phyloP scores from a whole-genome alignment of 768 basidiomycete species.

The Galerina sulciceps region DNA sequence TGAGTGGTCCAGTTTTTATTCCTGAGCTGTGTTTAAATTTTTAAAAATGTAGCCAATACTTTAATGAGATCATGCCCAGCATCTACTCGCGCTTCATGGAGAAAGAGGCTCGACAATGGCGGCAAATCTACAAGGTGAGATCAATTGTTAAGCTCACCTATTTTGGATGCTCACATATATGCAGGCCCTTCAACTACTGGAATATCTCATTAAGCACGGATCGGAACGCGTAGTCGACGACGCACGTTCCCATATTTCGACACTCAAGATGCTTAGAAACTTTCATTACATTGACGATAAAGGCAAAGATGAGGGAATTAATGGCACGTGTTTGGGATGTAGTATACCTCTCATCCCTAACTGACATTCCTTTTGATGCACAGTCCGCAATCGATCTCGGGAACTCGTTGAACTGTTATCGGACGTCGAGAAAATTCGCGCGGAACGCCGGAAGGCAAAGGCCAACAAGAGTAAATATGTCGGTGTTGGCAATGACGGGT shows the following conservation, averaged over 20 bases:
- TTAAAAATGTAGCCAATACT: conserved; percentile 73
- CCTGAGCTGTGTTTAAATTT: conserved; percentile 4
- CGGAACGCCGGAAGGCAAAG: conserved; percentile 92
- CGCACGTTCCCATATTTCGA: conserved; percentile 91
- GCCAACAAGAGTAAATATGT: conserved; percentile 86
- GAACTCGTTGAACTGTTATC: conserved; percentile 91
- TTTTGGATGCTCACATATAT: not conserved
- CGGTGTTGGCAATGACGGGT: conserved; percentile 84
- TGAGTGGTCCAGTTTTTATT: conserved; percentile 41
- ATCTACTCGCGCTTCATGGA: conserved; percentile 97
- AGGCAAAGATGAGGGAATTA: conserved; percentile 97
- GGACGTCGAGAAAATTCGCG: conserved; percentile 89
- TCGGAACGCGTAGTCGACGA: conserved; percentile 98
- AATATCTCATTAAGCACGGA: conserved; percentile 96
- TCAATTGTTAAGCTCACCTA: not conserved
- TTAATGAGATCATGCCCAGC: conserved; percentile 99
- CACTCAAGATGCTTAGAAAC: conserved; percentile 95
- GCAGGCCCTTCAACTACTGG: conserved; percentile 89
- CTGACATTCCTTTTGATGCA: not conserved
- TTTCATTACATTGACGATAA: conserved; percentile 99
- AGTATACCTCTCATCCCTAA: not conserved
- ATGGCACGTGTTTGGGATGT: conserved; percentile 57
- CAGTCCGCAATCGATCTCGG: conserved; percentile 93
- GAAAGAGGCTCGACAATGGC: conserved; percentile 97
- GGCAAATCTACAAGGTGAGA: conserved; percentile 95